Evolutionary conservation across 2,329 filamentous ascomycete species (phyloP).

Genomic region (Diplodia intermedia): DNA sequence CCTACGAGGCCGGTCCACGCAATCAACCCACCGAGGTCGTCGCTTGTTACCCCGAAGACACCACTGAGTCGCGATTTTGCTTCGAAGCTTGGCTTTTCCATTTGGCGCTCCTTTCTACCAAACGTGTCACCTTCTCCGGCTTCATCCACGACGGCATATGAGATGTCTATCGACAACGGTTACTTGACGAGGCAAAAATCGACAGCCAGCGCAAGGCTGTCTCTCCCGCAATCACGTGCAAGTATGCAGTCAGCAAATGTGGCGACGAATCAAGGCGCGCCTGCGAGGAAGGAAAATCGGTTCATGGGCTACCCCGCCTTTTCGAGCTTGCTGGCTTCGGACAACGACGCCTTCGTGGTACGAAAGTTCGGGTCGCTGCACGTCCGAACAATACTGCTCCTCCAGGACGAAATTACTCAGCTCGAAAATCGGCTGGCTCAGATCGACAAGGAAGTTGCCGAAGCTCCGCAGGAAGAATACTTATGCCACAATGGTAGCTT

Average conservation of each 20-base stretch:
- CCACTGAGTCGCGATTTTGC: too few species aligned
- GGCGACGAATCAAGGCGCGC: not conserved
- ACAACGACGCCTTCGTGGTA: conserved; percentile 8
- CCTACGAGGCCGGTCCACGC: too few species aligned
- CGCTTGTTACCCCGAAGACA: too few species aligned
- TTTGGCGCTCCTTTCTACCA: too few species aligned
- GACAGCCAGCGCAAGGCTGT: too few species aligned
- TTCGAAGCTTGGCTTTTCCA: too few species aligned
- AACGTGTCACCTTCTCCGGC: too few species aligned
- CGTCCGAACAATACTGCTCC: conserved; percentile 1
- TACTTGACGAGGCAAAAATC: too few species aligned
- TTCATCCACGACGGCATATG: too few species aligned
- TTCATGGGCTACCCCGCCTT: conserved; percentile 15
- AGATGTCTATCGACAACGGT: too few species aligned
- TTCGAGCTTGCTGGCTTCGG: not conserved
- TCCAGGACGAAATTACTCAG: conserved; percentile 8
- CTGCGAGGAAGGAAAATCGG: not conserved
- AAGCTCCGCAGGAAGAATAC: not conserved
- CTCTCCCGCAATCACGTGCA: not conserved
- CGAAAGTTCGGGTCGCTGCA: conserved; percentile 13
- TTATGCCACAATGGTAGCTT: conserved; percentile 2
- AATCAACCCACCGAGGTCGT: too few species aligned
- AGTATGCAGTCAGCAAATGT: not conserved
- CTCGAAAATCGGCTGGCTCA: not conserved
- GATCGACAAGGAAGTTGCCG: not conserved